phyloP scores from a whole-genome alignment of 2,329 filamentous ascomycete genomes.

The Kalaharituber pfeilii region DNA sequence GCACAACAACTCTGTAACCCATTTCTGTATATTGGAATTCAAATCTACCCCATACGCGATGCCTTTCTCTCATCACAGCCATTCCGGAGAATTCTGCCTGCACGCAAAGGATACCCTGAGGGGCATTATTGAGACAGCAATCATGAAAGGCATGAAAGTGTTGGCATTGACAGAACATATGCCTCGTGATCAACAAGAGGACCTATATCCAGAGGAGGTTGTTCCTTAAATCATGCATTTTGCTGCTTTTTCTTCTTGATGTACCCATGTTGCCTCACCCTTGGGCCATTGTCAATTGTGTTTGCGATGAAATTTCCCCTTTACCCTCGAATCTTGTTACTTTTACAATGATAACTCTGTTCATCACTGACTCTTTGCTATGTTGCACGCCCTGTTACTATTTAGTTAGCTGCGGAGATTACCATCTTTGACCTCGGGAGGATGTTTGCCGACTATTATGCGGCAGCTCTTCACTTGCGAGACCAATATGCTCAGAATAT shows the following conservation, averaged over 20 bases:
- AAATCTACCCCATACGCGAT: constrained; percentile 33
- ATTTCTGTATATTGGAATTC: too few relatives aligned
- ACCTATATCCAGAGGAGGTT: constrained; percentile 88
- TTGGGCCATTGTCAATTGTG: too few relatives aligned
- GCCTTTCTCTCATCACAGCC: constrained; percentile 96
- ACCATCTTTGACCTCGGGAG: constrained; percentile 31
- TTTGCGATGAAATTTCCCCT: too few relatives aligned
- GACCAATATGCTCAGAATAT: constrained; percentile 52
- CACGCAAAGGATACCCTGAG: constrained; percentile 79
- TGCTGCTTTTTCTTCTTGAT: too few relatives aligned
- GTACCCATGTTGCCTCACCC: too few relatives aligned
- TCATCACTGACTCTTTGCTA: too few relatives aligned
- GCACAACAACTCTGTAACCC: too few relatives aligned
- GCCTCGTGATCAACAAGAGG: constrained; percentile 52
- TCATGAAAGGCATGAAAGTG: constrained; percentile 58
- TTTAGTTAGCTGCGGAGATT: constrained; percentile 33
- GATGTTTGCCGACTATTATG: constrained; percentile 54
- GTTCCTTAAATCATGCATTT: too few relatives aligned
- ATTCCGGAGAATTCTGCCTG: constrained; percentile 92
- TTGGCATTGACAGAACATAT: constrained; percentile 93
- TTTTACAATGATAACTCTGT: too few relatives aligned
- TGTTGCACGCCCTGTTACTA: too few relatives aligned
- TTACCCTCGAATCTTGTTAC: too few relatives aligned
- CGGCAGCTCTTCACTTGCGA: constrained; percentile 57
- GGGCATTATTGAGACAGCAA: constrained; percentile 62